A percentile compares a stretch with the other conserved stretches of the same genome.
phyloP scores from a whole-genome alignment of 495 filamentous ascomycete species.

The Xylaria longipes region DNA sequence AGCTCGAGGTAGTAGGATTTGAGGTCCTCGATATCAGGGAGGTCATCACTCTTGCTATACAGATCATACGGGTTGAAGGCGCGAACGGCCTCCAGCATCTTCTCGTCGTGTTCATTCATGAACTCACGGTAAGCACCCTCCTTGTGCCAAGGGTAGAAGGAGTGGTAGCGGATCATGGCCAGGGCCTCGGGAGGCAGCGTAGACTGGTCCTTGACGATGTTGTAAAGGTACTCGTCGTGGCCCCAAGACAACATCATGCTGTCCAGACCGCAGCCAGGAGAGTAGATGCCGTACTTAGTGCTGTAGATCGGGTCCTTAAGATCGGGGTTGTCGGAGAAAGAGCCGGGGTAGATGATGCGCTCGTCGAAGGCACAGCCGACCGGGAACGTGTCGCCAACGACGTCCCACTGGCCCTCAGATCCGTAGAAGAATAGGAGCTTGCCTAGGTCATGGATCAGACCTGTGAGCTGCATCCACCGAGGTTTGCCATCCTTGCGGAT shows the following conservation, averaged over 20 bases:
- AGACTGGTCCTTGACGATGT: constrained; percentile 79
- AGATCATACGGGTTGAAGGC: constrained; percentile 92
- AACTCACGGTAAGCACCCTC: constrained; percentile 77
- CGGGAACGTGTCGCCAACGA: constrained; percentile 90
- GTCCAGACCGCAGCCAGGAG: constrained; percentile 75
- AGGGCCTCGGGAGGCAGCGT: constrained; percentile 79
- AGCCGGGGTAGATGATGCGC: constrained; percentile 77
- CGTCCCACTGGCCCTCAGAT: constrained; percentile 87
- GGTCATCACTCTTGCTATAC: constrained; percentile 88
- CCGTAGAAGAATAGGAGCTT: constrained; percentile 87
- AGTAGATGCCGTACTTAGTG: constrained; percentile 79
- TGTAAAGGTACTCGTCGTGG: constrained; percentile 91
- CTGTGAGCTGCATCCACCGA: constrained; percentile 89
- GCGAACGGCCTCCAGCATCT: constrained; percentile 78
- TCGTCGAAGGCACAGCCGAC: constrained; percentile 84
- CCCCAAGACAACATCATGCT: constrained; percentile 91
- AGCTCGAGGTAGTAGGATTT: constrained; percentile 86
- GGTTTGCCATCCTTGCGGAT: constrained; percentile 89
- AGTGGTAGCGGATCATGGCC: constrained; percentile 90
- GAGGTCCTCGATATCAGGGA: constrained; percentile 74
- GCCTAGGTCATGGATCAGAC: constrained; percentile 88
- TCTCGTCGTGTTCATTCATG: constrained; percentile 81
- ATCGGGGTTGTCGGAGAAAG: constrained; percentile 77
- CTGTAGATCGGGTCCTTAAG: constrained; percentile 68
- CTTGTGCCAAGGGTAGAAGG: constrained; percentile 89